A percentile compares a stretch with the other conserved stretches of the same genome.
Evolutionary conservation across 106 monocot species (phyloP).

Genomic region (Dioscorea dumetorum): DNA sequence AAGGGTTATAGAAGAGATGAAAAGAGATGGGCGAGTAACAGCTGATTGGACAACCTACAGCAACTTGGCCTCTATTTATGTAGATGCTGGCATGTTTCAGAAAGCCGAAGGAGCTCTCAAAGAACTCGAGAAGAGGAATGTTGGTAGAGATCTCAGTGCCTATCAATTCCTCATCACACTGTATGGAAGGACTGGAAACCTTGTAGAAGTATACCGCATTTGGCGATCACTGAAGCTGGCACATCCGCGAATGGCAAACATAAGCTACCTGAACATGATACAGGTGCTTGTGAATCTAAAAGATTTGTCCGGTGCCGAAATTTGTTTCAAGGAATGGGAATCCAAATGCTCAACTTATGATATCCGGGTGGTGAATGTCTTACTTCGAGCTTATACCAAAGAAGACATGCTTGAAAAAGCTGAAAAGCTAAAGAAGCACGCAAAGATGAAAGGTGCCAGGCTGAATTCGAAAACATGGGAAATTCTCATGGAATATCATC

Average conservation of each 20-base stretch:
- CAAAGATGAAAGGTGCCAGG: constrained; percentile 48
- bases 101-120: constrained; percentile 81
- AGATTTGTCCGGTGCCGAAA: constrained; percentile 75
- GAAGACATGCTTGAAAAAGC: constrained; percentile 72
- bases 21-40: constrained; percentile 78
- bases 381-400: constrained; percentile 59
- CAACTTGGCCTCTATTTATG: constrained; percentile 91
- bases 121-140: constrained; percentile 75
- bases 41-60: constrained; percentile 94
- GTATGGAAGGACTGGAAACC: constrained; percentile 73
- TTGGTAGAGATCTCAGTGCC: constrained; percentile 38
- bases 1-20: constrained; percentile 93
- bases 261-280: constrained; percentile 94
- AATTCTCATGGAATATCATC: constrained; percentile 80
- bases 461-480: constrained; percentile 89
- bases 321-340: constrained; percentile 95
- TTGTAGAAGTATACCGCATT: constrained; percentile 67
- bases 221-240: constrained; percentile 80
- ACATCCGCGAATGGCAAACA: constrained; percentile 60
- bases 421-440: constrained; percentile 43
- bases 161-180: constrained; percentile 90
- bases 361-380: constrained; percentile 69
- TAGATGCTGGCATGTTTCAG: constrained; percentile 58
- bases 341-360: constrained; percentile 63
- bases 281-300: constrained; percentile 80